These are phyloP conservation scores for Monosporozyma unispora DNA, from an alignment of 805 yeast genomes.

Conservation along the genomic window DNA sequence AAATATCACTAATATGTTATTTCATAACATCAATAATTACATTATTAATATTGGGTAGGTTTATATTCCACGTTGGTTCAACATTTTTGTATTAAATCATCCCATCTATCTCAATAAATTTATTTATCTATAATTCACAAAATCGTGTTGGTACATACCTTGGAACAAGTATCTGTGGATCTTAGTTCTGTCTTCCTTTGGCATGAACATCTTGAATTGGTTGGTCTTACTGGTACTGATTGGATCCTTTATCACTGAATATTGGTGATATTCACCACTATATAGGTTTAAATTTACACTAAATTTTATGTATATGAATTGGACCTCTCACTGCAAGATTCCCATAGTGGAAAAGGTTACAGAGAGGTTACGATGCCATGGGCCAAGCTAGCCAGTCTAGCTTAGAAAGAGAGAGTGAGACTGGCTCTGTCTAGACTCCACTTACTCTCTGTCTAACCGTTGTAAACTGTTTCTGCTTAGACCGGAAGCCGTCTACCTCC, in stretches of 20 bases:
- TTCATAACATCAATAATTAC: background rate
- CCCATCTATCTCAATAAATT: background rate
- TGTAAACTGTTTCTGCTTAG: too few relatives aligned
- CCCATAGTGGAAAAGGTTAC: background rate
- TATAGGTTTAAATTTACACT: background rate
- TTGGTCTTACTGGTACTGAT: background rate
- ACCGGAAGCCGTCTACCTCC: too few relatives aligned
- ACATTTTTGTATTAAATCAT: background rate
- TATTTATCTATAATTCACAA: too few relatives aligned
- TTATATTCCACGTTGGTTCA: too few relatives aligned
- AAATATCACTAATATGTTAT: too few relatives aligned
- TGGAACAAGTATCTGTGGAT: conserved; percentile 98
- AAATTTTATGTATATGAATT: conserved; percentile 1
- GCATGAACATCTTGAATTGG: conserved; percentile 78
- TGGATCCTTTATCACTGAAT: background rate
- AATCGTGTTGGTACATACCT: conserved; percentile 60
- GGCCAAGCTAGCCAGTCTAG: background rate
- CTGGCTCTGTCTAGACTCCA: background rate
- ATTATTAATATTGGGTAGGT: too few relatives aligned
- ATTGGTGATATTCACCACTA: background rate
- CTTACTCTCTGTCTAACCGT: too few relatives aligned
- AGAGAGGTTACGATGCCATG: background rate
- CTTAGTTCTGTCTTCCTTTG: conserved; percentile 99
- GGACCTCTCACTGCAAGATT: background rate
- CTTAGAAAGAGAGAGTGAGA: background rate